These are phyloP conservation scores for Fonsecaea multimorphosa DNA, from an alignment of 2,329 filamentous ascomycete genomes.

Conservation along the genomic window DNA sequence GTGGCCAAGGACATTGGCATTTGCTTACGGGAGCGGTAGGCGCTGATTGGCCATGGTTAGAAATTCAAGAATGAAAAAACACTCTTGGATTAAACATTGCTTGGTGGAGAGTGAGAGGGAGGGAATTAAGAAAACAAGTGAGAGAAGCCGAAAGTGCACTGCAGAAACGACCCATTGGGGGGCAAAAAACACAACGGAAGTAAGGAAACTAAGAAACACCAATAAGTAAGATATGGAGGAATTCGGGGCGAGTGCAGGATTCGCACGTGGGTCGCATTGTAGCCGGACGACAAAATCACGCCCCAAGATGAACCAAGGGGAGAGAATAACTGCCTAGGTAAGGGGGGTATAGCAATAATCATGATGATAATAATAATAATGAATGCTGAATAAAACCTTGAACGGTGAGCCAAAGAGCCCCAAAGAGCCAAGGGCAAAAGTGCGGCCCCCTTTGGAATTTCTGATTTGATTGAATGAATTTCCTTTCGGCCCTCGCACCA, in stretches of 20 bases:
- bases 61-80: not conserved
- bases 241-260: no score
- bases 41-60: not conserved
- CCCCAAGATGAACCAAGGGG: not conserved
- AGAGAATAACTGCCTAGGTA: not conserved
- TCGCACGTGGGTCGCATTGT: not conserved
- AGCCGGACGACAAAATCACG: not conserved
- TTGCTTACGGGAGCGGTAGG: not conserved
- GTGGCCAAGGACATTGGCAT: not conserved
- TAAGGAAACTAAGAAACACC: no score
- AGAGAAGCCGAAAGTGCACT: not conserved
- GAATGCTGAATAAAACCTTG: not conserved
- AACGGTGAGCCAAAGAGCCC: no score
- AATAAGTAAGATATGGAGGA: no score
- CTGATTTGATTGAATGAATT: slow-evolving; percentile 2
- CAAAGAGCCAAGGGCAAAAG: not conserved
- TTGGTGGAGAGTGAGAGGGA: not conserved
- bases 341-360: not conserved
- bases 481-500: not conserved
- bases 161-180: not conserved
- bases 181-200: not conserved
- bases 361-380: not conserved
- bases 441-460: not conserved
- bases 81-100: not conserved
- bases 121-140: not conserved